phyloP scores from a whole-genome alignment of 495 filamentous ascomycete species.

The Bacidia gigantensis region DNA sequence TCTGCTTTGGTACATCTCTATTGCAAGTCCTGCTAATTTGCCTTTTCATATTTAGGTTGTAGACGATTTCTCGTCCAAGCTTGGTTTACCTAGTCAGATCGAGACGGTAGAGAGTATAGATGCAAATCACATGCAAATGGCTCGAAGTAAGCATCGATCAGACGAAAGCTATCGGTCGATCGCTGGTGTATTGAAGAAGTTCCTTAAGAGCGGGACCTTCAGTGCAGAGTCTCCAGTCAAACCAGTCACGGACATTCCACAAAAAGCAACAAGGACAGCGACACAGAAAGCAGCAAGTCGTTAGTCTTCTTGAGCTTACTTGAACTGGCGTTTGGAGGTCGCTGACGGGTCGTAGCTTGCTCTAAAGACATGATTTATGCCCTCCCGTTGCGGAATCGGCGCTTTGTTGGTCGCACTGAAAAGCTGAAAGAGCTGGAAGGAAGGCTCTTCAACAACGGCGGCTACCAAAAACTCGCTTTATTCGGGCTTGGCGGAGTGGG shows the following conservation, averaged over 20 bases:
- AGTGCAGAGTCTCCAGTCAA: neutral
- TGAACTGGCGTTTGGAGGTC: neutral
- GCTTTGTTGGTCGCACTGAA: conserved; percentile 19
- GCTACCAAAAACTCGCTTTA: conserved; percentile 13
- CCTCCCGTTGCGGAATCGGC: conserved; percentile 21
- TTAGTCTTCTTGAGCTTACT: conserved; percentile 4
- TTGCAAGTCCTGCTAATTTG: neutral
- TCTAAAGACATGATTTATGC: conserved; percentile 5
- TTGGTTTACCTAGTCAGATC: conserved; percentile 8
- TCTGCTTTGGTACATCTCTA: neutral
- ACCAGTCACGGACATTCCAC: conserved; percentile 1
- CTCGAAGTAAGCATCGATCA: conserved; percentile 18
- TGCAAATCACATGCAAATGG: conserved; percentile 27
- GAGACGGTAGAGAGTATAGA: conserved; percentile 29
- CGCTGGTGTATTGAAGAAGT: conserved; percentile 20
- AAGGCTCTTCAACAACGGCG: conserved; percentile 6
- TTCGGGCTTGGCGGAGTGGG: conserved; percentile 14
- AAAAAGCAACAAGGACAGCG: conserved; percentile 1
- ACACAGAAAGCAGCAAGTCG: neutral
- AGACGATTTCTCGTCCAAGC: conserved; percentile 11
- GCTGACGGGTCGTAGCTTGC: too few relatives aligned
- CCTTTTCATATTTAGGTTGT: conserved; percentile 5
- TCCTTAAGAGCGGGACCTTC: neutral
- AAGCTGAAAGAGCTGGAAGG: conserved; percentile 15
- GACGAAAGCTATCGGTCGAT: conserved; percentile 23